phyloP scores from a whole-genome alignment of 169 alveolate species.

The Plasmodium gonderi region DNA sequence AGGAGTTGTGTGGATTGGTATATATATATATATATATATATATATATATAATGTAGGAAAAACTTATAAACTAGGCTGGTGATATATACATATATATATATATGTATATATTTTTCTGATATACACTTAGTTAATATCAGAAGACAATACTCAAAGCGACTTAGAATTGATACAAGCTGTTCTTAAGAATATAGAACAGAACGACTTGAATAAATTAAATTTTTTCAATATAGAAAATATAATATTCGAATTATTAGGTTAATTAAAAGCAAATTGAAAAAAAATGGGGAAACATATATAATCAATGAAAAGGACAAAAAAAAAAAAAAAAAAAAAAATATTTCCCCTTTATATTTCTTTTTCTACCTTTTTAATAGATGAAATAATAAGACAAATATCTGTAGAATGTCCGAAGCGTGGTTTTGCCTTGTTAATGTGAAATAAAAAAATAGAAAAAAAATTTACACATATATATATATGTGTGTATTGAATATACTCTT shows the following conservation, averaged over 20 bases:
- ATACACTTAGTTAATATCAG: conserved; percentile 33
- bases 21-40: neutral
- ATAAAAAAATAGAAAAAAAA: neutral
- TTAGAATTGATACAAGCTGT: conserved; percentile 38
- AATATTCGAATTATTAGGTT: conserved; percentile 57
- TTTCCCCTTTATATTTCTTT: neutral
- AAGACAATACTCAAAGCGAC: conserved; percentile 40
- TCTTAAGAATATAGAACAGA: conserved; percentile 55
- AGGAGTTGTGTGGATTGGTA: neutral
- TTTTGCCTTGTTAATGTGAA: conserved; percentile 38
- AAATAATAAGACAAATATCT: conserved; percentile 43
- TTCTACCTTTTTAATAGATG: conserved; percentile 25
- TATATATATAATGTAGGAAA: neutral
- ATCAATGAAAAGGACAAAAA: neutral
- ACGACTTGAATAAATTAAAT: conserved; percentile 38
- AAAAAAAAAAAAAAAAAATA: neutral
- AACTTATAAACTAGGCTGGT: neutral
- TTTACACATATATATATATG: neutral
- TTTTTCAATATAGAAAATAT: conserved; percentile 50
- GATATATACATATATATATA: no score
- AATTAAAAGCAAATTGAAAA: neutral
- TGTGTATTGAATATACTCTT: neutral
- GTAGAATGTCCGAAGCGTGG: conserved; percentile 63
- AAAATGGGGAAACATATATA: neutral
- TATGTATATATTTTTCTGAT: neutral